phyloP scores from a whole-genome alignment of 257 asterid genomes.

The Apocynum venetum region DNA sequence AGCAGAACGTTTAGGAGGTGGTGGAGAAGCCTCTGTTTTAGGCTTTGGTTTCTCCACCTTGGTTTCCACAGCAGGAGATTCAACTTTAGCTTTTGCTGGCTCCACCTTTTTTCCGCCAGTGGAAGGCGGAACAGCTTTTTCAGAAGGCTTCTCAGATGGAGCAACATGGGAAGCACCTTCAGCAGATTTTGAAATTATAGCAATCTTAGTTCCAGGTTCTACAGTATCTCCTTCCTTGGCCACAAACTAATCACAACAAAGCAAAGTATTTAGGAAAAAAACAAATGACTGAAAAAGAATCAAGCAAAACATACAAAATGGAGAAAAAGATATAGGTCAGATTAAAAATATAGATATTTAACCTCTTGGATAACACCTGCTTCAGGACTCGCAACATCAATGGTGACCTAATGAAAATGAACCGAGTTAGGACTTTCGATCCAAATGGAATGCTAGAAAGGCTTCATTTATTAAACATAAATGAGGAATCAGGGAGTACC shows the following conservation, averaged over 20 bases:
- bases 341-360: neutral
- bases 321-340: neutral
- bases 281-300: conserved; percentile 17
- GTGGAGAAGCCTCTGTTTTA: conserved; percentile 40
- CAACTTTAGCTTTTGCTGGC: conserved; percentile 50
- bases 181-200: conserved; percentile 82
- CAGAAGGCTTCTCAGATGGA: conserved; percentile 72
- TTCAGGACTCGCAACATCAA: conserved; percentile 97
- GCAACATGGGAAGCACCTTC: conserved; percentile 83
- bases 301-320: neutral
- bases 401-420: conserved; percentile 68
- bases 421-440: conserved; percentile 8
- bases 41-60: conserved; percentile 54
- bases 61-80: conserved; percentile 38
- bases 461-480: neutral
- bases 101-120: conserved; percentile 56
- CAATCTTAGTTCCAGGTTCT: conserved; percentile 89
- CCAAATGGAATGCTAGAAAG: conserved; percentile 7
- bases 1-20: conserved; percentile 64
- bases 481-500: conserved; percentile 38
- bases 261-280: neutral
- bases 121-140: conserved; percentile 49
- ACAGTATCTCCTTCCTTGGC: conserved; percentile 97
- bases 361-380: conserved; percentile 97
- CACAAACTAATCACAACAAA: conserved; percentile 42